phyloP scores from a whole-genome alignment of 768 basidiomycete species.

The Serendipita sp. region DNA sequence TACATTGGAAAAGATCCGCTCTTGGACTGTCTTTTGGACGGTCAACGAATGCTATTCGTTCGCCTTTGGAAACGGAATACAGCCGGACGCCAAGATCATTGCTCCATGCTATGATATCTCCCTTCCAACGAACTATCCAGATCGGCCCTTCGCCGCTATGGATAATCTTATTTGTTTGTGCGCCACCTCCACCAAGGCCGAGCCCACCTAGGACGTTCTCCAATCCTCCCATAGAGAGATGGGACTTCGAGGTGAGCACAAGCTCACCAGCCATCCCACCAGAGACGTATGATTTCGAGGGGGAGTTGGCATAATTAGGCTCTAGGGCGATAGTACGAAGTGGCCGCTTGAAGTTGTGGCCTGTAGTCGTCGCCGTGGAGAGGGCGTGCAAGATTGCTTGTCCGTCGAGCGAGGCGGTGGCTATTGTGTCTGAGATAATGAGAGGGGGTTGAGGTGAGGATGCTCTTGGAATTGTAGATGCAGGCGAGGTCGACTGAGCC shows the following conservation, averaged over 20 bases:
- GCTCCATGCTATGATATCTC: slow-evolving; percentile 84
- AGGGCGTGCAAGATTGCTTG: slow-evolving; percentile 80
- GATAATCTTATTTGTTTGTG: slow-evolving; percentile 1
- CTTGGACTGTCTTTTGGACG: slow-evolving; percentile 68
- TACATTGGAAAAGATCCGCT: slow-evolving; percentile 91
- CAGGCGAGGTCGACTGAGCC: not conserved
- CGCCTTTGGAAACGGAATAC: not conserved
- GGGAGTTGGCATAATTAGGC: slow-evolving; percentile 69
- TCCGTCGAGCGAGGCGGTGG: slow-evolving; percentile 25
- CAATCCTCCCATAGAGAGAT: slow-evolving; percentile 56
- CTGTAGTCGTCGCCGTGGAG: slow-evolving; percentile 60
- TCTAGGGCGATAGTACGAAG: slow-evolving; percentile 82
- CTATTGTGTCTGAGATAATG: slow-evolving; percentile 7
- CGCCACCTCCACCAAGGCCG: not conserved
- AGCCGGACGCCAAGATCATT: slow-evolving; percentile 42
- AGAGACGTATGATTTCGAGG: slow-evolving; percentile 66
- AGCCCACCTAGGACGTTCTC: slow-evolving; percentile 42
- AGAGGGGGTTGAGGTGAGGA: slow-evolving; percentile 7
- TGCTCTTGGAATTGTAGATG: not conserved
- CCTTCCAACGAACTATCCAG: slow-evolving; percentile 80
- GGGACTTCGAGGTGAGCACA: slow-evolving; percentile 76
- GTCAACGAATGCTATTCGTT: slow-evolving; percentile 70
- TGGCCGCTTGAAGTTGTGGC: slow-evolving; percentile 82
- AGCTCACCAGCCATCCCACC: slow-evolving; percentile 84
- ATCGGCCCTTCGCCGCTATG: slow-evolving; percentile 86